phyloP scores from a whole-genome alignment of 208 protist species.

The Sergeia podlipaevii region DNA sequence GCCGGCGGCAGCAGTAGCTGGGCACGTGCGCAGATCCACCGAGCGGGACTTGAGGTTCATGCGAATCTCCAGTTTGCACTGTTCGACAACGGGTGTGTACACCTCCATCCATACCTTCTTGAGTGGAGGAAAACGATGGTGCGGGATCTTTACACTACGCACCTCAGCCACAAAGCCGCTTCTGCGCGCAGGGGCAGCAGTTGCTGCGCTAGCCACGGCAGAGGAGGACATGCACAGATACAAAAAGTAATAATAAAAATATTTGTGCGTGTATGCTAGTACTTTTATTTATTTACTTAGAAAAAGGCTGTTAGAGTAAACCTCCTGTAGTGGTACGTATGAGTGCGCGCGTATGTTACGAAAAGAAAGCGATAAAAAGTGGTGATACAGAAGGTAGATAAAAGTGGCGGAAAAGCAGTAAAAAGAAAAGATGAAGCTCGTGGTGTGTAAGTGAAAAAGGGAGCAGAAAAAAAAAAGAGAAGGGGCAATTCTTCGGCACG shows the following conservation, averaged over 20 bases:
- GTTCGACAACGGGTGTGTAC: constrained; percentile 98
- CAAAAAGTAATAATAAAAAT: neutral
- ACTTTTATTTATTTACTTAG: neutral
- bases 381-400: neutral
- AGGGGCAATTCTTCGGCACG: constrained; percentile 1
- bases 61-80: constrained; percentile 98
- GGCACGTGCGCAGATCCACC: constrained; percentile 95
- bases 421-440: neutral
- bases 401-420: neutral
- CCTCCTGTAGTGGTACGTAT: neutral
- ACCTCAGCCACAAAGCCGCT: constrained; percentile 57
- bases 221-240: constrained; percentile 16
- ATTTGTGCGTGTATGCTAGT: neutral
- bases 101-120: constrained; percentile 98
- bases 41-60: constrained; percentile 96
- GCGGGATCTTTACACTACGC: constrained; percentile 91
- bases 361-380: neutral
- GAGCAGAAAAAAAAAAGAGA: neutral
- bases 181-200: constrained; percentile 4
- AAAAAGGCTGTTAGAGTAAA: too few relatives aligned
- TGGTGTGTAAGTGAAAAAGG: neutral
- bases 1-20: constrained; percentile 70
- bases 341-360: constrained; percentile 4
- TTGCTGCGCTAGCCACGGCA: constrained; percentile 3
- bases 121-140: constrained; percentile 97